A percentile compares a stretch with the other conserved stretches of the same genome.
These are phyloP conservation scores for Lentinula aciculospora DNA, from an alignment of 768 basidiomycete species.

Conservation along the genomic window DNA sequence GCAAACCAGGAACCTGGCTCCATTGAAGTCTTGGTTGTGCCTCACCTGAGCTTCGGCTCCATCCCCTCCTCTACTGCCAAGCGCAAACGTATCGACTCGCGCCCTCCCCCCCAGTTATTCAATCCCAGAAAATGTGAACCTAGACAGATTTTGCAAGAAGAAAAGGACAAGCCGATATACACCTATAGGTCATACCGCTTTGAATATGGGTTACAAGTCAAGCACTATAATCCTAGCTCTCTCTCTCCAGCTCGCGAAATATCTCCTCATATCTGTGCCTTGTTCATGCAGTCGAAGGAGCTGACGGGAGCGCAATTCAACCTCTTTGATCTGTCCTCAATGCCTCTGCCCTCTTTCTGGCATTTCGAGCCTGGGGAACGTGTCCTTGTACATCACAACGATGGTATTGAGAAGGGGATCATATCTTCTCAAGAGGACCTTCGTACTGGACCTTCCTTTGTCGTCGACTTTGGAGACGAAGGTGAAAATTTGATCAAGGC, in stretches of 20 bases:
- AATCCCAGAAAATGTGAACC: neutral
- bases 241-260: neutral
- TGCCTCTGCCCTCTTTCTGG: conserved; percentile 2
- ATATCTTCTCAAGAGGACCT: neutral
- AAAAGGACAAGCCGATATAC: neutral
- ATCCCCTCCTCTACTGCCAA: neutral
- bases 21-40: neutral
- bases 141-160: neutral
- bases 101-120: neutral
- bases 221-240: neutral
- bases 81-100: neutral
- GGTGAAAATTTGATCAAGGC: neutral
- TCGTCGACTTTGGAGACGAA: neutral
- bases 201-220: neutral
- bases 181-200: neutral
- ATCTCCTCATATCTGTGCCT: neutral
- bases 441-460: neutral
- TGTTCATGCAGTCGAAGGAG: neutral
- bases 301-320: neutral
- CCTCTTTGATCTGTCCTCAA: neutral
- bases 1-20: neutral
- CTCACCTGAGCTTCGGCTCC: neutral
- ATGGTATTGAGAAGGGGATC: neutral
- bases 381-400: neutral
- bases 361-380: neutral